Conservation (phyloP, 2,329 filamentous ascomycete species). For the Fusarium sublunatum region DNA sequence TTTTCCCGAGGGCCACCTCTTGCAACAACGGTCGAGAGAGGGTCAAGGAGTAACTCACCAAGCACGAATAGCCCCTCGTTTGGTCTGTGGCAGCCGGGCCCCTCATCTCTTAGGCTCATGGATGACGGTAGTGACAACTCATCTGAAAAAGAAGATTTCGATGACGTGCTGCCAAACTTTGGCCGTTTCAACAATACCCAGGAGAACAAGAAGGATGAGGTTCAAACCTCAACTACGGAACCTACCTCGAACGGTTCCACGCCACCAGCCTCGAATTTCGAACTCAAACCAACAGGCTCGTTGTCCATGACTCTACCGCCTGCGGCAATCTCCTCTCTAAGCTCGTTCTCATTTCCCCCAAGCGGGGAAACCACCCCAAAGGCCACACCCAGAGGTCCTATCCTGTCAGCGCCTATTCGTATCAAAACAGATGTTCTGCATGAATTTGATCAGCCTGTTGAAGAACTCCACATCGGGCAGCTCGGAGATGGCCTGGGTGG, state of each 20-base stretch:
- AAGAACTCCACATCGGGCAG: slow-evolving; percentile 50
- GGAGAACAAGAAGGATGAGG: slow-evolving; percentile 28
- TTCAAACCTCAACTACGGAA: not conserved
- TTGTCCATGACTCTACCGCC: slow-evolving; percentile 39
- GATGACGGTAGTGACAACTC: slow-evolving; percentile 61
- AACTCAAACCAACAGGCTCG: slow-evolving; percentile 32
- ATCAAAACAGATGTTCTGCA: slow-evolving; percentile 48
- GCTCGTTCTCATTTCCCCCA: slow-evolving; percentile 37
- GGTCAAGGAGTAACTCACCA: slow-evolving; percentile 39
- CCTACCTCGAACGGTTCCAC: slow-evolving; percentile 27
- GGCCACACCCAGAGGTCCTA: slow-evolving; percentile 42
- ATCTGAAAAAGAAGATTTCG: slow-evolving; percentile 57
- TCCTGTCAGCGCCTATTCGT: slow-evolving; percentile 52
- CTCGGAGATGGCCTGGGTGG: slow-evolving; percentile 56
- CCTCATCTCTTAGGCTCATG: slow-evolving; percentile 58
- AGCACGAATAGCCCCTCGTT: slow-evolving; percentile 36
- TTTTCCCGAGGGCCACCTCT: slow-evolving; percentile 35
- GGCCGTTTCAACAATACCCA: slow-evolving; percentile 49
- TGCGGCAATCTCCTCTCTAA: slow-evolving; percentile 35
- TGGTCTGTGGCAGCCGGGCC: slow-evolving; percentile 51
- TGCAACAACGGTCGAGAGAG: slow-evolving; percentile 27
- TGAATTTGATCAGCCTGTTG: slow-evolving; percentile 46
- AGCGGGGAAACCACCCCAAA: slow-evolving; percentile 34
- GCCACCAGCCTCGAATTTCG: slow-evolving; percentile 27
- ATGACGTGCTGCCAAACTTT: slow-evolving; percentile 65